Evolutionary conservation across 495 filamentous ascomycete species (phyloP), one percentile per base, ranked within the genome.

Genomic region (Cercophora newfieldiana): DNA sequence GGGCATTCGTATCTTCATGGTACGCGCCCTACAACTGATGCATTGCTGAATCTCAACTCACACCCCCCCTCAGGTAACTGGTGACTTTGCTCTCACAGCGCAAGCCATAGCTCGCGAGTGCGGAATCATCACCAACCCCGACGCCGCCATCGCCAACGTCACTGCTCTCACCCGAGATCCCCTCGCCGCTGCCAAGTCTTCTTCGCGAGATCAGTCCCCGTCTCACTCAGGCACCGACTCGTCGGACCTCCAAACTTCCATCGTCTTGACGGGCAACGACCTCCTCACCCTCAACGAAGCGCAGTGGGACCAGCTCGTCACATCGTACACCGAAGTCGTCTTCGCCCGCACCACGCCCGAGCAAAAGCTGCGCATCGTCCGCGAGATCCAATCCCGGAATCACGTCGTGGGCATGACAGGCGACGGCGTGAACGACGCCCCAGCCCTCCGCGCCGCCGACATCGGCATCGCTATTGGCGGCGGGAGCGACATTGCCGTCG

Each of bases 391-490:
- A 65, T 70, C 76, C 1, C 77, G 85, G 16, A 79, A 81, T 5
- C 90, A 64, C 84, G 78, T 67, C 77, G 90, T 77, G 18, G 82
- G 75, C 16, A 86, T 87, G 80, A 87, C 83, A 7, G 85, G 91
- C 22, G 91, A 94, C 68, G 90, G 91, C n/a, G 91, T 93, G 49
- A 94, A 94, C 66, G 91, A 94, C 67, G 89, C 90, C 2, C 91
- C 91, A 0, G 89, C 89, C 8, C 80, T 94, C 22, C 88, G 89
- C 53, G 82, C 86, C 28, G 89, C 91, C 1, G 90, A 94, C 72
- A 88, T 93, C 10, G 91, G 91, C 33, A 93, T 94, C 64, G 89
- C 90, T 1, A 89, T 93, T 79, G 90, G 90, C 26, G 83, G 87
- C 58, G 92, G 92, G 0, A 92, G 90, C 4, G 92, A 95, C 68